Base-by-base conservation (phyloP, 2,329 filamentous ascomycete species). In the Moelleriella libera region DNA sequence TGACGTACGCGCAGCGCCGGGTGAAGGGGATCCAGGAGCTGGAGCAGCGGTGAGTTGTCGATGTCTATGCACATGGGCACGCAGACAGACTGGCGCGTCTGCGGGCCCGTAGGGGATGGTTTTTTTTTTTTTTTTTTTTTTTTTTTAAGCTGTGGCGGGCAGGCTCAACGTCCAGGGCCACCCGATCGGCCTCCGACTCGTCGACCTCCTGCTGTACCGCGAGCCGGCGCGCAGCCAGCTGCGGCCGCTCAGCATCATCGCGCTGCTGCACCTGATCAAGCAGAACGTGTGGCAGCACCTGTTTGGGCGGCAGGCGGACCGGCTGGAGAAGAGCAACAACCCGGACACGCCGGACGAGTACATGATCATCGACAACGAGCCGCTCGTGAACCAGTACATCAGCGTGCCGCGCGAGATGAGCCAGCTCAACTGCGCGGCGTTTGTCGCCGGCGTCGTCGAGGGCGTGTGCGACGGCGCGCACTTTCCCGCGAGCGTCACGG, bases 311-410 rank as follows among this genome's bases (percentile, higher is more conserved):
- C 83, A 89, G 48, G 92, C 92, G 30, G 90, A 97, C 68, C 85
- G 88, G 14, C 80, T 98, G 49, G 92, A 98, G 69, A 89, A 92
- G 68, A 87, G 82, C 50, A 81, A 81, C 47, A 83, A 86, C 58
- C 82, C 85, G 7, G 78, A 82, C 47, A 90, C 88, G 46, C 83
- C 87, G 7, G 88, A 92, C 57, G 90, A 97, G 70, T 98, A 97
- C 72, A 97, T 98, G 90, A 92, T 98, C 58, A 87, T 89, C 58
- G 92, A 98, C 68, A 97, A 98, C 67, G 92, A 97, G 63, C 92
- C 92, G 28, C 74, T 97, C 45, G 90, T 97, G 40, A 97, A 96
- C 66, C 83, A 84, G 52, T 97, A 92, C 68, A 85, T 98, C 60
- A 88, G 82, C 57, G 84, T 97, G 47, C 92, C 92, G 12, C 84